These are phyloP conservation scores for Pichia deserticola DNA, from an alignment of 805 yeast species.

Conservation along the genomic window DNA sequence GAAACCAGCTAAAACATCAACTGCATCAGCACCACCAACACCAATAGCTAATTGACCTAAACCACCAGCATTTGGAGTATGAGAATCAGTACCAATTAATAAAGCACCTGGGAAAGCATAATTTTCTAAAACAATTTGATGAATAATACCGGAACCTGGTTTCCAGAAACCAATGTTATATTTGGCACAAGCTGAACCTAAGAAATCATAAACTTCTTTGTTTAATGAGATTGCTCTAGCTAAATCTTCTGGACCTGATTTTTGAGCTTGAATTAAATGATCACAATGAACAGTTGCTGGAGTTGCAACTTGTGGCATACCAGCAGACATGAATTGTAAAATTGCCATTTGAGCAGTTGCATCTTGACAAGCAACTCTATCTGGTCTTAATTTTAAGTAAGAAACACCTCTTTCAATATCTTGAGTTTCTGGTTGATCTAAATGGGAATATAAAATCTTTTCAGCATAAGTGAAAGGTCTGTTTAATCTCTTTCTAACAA, in stretches of 20 bases:
- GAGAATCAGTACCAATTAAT: constrained; percentile 98
- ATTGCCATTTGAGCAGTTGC: constrained; percentile 99
- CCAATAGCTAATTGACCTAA: constrained; percentile 98
- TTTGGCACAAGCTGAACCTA: constrained; percentile 86
- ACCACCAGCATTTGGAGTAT: constrained; percentile 99
- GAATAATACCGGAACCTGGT: constrained; percentile 98
- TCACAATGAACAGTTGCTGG: constrained; percentile 98
- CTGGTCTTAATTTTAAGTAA: constrained; percentile 90
- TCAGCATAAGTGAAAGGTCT: constrained; percentile 91
- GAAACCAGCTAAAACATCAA: constrained; percentile 91
- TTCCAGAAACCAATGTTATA: constrained; percentile 99
- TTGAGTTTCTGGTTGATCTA: constrained; percentile 81
- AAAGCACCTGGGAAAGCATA: constrained; percentile 94
- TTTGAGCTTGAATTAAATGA: constrained; percentile 94
- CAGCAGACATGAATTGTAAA: constrained; percentile 96
- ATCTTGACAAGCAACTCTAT: constrained; percentile 99
- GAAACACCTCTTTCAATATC: constrained; percentile 70
- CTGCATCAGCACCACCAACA: constrained; percentile 99
- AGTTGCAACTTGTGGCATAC: constrained; percentile 77
- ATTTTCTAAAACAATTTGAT: constrained; percentile 95
- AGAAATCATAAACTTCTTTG: constrained; percentile 92
- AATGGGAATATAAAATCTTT: constrained; percentile 87
- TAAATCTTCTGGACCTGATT: constrained; percentile 83
- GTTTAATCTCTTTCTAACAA: constrained; percentile 62
- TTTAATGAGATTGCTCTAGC: constrained; percentile 74